Percentiles rank a stretch among this genome's conserved stretches.
Conservation (phyloP, 1,139 yeast species). For the Debaryomycetaceae sp. region DNA sequence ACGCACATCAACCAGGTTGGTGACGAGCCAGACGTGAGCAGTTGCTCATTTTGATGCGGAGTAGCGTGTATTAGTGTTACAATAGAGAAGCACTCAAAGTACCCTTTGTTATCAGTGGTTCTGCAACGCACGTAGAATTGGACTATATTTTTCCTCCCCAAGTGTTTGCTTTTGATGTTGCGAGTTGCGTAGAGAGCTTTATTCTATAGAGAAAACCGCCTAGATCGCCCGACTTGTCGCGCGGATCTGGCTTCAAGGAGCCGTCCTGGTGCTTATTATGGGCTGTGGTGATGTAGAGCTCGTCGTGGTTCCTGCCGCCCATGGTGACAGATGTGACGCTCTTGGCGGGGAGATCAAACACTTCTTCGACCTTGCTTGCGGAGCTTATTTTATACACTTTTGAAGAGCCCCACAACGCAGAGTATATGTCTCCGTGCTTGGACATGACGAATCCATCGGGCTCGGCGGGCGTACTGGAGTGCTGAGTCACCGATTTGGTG, state of each 20-base stretch:
- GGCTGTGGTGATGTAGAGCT: conserved; percentile 68
- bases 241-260: conserved; percentile 24
- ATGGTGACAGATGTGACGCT: conserved; percentile 68
- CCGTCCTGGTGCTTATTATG: conserved; percentile 43
- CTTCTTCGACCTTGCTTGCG: conserved; percentile 50
- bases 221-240: conserved; percentile 42
- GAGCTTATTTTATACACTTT: conserved; percentile 52
- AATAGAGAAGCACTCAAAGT: no score
- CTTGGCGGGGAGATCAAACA: conserved; percentile 56
- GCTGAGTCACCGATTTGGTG: conserved; percentile 23
- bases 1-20: no score
- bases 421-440: conserved; percentile 57
- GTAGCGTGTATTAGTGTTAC: no score
- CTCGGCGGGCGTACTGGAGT: conserved; percentile 38
- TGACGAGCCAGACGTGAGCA: no score
- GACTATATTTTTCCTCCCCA: conserved; percentile 15
- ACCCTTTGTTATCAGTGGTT: no score
- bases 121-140: not conserved
- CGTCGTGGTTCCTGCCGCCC: conserved; percentile 60
- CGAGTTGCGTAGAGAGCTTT: conserved; percentile 16
- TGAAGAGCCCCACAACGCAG: conserved; percentile 65
- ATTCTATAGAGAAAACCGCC: conserved; percentile 46
- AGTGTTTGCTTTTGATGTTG: conserved; percentile 25
- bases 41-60: no score
- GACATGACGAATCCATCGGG: conserved; percentile 84